Base-by-base conservation (phyloP, 139 green algal genomes). In the Tetraselmis chui region DNA sequence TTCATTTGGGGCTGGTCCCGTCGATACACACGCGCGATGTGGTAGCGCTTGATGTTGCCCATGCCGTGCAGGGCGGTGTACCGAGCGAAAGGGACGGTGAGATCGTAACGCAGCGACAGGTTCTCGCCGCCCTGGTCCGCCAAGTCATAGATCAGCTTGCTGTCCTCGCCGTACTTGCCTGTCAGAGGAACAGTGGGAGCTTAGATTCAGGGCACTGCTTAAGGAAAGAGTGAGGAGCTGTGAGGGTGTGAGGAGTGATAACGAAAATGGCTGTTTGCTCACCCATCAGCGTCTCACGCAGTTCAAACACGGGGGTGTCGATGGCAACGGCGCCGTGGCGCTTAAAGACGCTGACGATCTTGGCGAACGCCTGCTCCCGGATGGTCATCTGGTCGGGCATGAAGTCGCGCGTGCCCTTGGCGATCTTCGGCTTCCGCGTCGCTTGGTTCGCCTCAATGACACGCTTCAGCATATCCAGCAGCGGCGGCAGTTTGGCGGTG, bases 121-220 rank as follows among this genome's bases (percentile, higher is more conserved):
- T 80, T 74, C 23, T 25, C 31, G 25, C 84, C 78, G 28, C 92
- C 94, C 86, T 98, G 95, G 87, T 99, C 96, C 23, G 94, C 95
- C 80, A 99, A 88, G 89, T 99, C 95, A 84, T 99, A 99, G 82
- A 99, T 99, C 75, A 99, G 94, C 91, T 99, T 99, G 29, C 85
- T 94, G 89, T 99, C 96, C 86, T 99, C 96, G 1, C 96, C 96
- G 81, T 99, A 99, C 89, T 99, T 99, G 84, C 96, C n/a, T n/a
- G n/a, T n/a, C n/a, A n/a, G n/a, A n/a, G n/a, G n/a, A n/a, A n/a
- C n/a, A n/a, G n/a, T n/a, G n/a, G n/a, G n/a, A n/a, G n/a, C n/a
- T n/a, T n/a, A n/a, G n/a, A n/a, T n/a, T n/a, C n/a, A n/a, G n/a
- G n/a, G n/a, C n/a, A n/a, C n/a, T n/a, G n/a, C n/a, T n/a, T n/a